Evolutionary conservation across 306 rosid species (phyloP), one percentile per base, ranked within the genome.

Genomic region (Quercus robur): DNA sequence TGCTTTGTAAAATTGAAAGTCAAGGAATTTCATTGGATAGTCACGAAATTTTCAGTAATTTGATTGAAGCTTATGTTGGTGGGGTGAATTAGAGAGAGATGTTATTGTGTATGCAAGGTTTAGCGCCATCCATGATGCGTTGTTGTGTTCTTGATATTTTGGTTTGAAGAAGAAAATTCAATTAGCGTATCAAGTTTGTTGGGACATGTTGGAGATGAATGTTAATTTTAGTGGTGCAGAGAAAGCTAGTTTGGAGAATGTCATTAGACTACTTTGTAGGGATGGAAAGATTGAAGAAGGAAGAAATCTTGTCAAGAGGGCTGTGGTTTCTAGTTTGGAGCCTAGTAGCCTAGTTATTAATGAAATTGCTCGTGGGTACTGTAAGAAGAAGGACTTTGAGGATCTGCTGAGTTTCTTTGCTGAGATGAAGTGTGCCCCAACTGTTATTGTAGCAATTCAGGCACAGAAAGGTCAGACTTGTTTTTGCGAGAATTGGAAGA

Each of bases 351-450:
- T 75, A 14, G 84, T 88, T 83, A 82, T 88, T 46, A 86, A 91
- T 88, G 96, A 87, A 72, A 81, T 91, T 86, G 88, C 91, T 28
- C 77, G 52, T 73, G 94, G 94, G 46, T 91, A 93, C 82, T 93
- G 99, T 88, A 88, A 93, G 78, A 90, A 88, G 92, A 91, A 74
- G 84, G 93, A 93, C 77, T 93, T 93, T 30, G 86, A 87, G 44
- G 98, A 93, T 87, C 75, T 90, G 68, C 74, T 95, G 85, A 86
- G 93, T 87, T 91, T 95, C 85, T 91, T 86, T 84, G 66, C 84
- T 59, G 94, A 90, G 70, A 86, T 87, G 20, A 84, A 83, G 67
- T 69, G 87, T 81, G 75, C 55, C 25, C 98, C 97, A 1, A 86
- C 82, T 84, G 85, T 83, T 46, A 71, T 63, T 61, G 97, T 76